Conservation (phyloP, 1,139 yeast species). For the Nakaseomyces delphensis region DNA sequence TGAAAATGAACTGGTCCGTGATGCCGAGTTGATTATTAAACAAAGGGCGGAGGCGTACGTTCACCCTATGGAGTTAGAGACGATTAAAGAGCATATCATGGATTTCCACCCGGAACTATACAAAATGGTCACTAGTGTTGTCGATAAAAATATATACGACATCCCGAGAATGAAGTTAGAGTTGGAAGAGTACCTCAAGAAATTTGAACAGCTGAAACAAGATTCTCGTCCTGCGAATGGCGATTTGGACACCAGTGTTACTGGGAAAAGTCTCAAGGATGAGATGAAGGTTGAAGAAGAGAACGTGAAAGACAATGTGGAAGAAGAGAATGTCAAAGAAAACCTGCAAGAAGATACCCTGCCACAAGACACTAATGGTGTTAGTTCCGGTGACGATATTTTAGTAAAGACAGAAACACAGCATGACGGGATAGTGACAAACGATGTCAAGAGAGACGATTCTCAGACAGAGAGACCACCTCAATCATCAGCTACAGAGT, state of each 20-base stretch:
- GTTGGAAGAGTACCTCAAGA: background rate
- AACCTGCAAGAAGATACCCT: too few species aligned
- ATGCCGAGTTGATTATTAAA: slow-evolving; percentile 49
- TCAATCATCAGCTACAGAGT: too few species aligned
- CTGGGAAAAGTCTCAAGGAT: too few species aligned
- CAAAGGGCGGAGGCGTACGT: slow-evolving; percentile 35
- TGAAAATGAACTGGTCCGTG: slow-evolving; percentile 66
- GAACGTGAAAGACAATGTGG: background rate
- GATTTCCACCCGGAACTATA: slow-evolving; percentile 20
- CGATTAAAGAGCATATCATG: slow-evolving; percentile 18
- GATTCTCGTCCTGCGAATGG: too few species aligned
- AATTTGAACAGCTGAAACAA: background rate
- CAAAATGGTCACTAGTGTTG: slow-evolving; percentile 16
- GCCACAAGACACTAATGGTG: too few species aligned
- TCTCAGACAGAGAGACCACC: too few species aligned
- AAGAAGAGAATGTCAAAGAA: too few species aligned
- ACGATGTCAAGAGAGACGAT: too few species aligned
- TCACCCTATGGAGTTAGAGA: slow-evolving; percentile 21
- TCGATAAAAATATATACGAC: slow-evolving; percentile 5
- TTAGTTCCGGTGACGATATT: too few species aligned
- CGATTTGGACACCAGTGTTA: background rate
- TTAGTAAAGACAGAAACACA: too few species aligned
- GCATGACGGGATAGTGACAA: too few species aligned
- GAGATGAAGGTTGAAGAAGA: too few species aligned
- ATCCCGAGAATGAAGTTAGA: background rate